phyloP scores from a whole-genome alignment of 495 filamentous ascomycete species.

The Platismatia glauca region DNA sequence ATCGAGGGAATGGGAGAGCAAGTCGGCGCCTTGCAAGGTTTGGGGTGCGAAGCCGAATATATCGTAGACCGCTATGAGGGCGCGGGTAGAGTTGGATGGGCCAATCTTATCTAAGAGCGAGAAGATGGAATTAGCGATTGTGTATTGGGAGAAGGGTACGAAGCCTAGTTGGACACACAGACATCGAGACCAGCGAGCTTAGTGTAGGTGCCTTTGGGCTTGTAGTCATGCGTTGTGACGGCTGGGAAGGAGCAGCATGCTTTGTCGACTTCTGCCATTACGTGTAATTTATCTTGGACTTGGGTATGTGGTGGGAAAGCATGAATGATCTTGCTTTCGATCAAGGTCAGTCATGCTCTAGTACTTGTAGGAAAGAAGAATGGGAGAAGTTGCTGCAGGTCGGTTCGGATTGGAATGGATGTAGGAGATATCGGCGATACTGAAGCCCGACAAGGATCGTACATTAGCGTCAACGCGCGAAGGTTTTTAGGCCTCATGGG shows the following conservation, averaged over 20 bases:
- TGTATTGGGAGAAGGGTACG: neutral
- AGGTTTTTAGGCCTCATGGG: neutral
- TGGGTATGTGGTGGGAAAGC: neutral
- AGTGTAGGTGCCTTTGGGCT: constrained; percentile 55
- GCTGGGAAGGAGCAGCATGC: constrained; percentile 13
- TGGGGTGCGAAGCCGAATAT: constrained; percentile 45
- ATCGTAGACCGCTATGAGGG: constrained; percentile 45
- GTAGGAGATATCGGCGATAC: neutral
- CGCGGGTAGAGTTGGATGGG: constrained; percentile 28
- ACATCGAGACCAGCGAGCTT: constrained; percentile 58
- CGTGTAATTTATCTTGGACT: neutral
- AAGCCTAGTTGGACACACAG: constrained; percentile 38
- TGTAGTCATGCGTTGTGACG: constrained; percentile 42
- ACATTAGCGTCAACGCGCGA: neutral
- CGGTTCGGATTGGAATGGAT: neutral
- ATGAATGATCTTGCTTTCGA: neutral
- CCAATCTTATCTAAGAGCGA: constrained; percentile 37
- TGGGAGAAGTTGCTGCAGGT: neutral
- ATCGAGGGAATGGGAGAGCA: constrained; percentile 33
- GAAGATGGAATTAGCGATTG: neutral
- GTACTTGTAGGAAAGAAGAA: neutral
- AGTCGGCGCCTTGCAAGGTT: constrained; percentile 48
- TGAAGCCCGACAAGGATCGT: neutral
- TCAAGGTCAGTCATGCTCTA: neutral
- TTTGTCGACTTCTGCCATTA: constrained; percentile 13